These are phyloP conservation scores for Talaromyces adpressus DNA, from an alignment of 495 filamentous ascomycete genomes.

Conservation along the genomic window DNA sequence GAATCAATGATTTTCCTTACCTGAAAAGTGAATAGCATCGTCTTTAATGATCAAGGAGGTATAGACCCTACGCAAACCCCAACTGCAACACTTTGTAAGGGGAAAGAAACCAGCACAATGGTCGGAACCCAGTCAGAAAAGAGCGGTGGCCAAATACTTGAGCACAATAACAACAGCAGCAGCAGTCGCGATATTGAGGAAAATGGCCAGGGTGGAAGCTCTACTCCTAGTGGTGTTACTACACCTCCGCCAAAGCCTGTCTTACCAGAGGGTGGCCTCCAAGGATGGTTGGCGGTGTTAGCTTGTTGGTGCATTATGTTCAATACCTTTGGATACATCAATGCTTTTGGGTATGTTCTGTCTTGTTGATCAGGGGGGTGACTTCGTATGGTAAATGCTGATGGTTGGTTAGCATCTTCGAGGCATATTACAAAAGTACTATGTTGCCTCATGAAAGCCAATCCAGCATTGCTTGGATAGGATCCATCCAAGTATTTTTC, in stretches of 20 bases:
- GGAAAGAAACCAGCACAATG: background rate
- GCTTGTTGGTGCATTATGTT: slow-evolving; percentile 51
- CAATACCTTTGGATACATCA: slow-evolving; percentile 49
- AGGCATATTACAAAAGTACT: slow-evolving; percentile 21
- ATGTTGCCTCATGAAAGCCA: slow-evolving; percentile 14
- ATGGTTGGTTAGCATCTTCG: slow-evolving; percentile 15
- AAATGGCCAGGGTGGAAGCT: background rate
- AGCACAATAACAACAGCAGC: background rate
- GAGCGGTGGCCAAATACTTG: background rate
- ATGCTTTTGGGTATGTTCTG: slow-evolving; percentile 37
- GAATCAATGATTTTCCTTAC: background rate
- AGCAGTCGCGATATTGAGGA: background rate
- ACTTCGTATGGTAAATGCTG: background rate
- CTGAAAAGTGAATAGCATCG: background rate
- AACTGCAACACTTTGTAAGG: background rate
- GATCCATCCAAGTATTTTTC: slow-evolving; percentile 29
- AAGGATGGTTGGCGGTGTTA: slow-evolving; percentile 51
- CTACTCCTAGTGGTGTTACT: background rate
- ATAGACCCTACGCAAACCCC: background rate
- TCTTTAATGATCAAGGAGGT: background rate
- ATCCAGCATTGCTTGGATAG: slow-evolving; percentile 39
- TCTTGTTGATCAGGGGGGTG: background rate
- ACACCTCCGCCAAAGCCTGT: background rate
- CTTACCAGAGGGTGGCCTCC: slow-evolving; percentile 48
- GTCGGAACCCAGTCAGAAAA: background rate